A percentile compares a stretch with the other conserved stretches of the same genome.
phyloP scores from a whole-genome alignment of 306 rosid genomes.

The Mimosa bimucronata region DNA sequence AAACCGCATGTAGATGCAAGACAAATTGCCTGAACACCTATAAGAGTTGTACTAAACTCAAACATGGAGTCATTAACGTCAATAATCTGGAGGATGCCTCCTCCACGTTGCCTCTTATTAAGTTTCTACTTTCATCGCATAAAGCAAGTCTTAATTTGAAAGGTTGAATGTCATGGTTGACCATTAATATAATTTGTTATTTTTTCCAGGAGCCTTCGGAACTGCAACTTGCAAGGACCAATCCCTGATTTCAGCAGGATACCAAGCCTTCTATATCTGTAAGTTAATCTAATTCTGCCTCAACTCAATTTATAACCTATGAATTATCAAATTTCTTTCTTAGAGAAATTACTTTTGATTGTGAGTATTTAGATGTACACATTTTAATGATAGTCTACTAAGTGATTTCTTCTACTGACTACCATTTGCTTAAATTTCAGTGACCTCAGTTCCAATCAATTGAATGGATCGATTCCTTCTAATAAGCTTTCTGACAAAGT shows the following conservation, averaged over 20 bases:
- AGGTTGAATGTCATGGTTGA: neutral
- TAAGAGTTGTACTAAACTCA: conserved; percentile 2
- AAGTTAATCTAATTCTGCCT: conserved; percentile 41
- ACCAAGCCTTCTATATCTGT: conserved; percentile 64
- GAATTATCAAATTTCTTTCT: conserved; percentile 5
- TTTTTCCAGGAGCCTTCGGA: conserved; percentile 80
- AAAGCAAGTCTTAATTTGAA: conserved; percentile 8
- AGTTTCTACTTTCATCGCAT: neutral
- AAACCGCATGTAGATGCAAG: conserved; percentile 6
- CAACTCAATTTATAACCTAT: neutral
- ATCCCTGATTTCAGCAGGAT: conserved; percentile 80
- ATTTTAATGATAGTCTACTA: conserved; percentile 16
- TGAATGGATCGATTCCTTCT: conserved; percentile 72
- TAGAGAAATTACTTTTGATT: conserved; percentile 20
- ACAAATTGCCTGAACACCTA: neutral
- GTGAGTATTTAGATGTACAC: conserved; percentile 15
- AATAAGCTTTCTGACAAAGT: conserved; percentile 59
- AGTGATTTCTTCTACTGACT: conserved; percentile 36
- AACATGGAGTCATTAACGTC: neutral
- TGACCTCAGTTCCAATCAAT: conserved; percentile 79
- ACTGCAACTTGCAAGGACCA: conserved; percentile 82
- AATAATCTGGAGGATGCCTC: conserved; percentile 11
- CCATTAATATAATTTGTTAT: conserved; percentile 35
- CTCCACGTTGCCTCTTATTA: neutral
- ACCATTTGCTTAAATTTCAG: conserved; percentile 54